A percentile compares a stretch with the other conserved stretches of the same genome.
Evolutionary conservation across 768 basidiomycete species (phyloP).

Genomic region (Pisolithus microcarpus): DNA sequence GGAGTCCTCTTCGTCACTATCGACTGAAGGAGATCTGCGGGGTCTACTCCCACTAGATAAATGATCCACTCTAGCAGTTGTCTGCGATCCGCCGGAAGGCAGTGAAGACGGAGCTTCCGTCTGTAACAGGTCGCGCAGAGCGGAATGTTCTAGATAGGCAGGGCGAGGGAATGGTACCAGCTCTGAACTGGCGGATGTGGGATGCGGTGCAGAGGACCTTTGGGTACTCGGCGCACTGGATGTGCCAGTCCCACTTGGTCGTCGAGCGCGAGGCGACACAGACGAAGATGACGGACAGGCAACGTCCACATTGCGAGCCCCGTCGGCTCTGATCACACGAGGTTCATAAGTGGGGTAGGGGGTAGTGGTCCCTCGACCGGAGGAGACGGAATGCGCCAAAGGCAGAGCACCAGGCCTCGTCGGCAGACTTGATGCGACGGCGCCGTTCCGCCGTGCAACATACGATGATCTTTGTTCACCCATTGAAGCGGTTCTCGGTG

Average conservation of each 20-base stretch:
- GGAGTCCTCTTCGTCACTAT: slow-evolving; percentile 65
- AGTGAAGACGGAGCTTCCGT: slow-evolving; percentile 37
- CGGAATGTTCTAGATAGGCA: slow-evolving; percentile 69
- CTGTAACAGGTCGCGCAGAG: slow-evolving; percentile 62
- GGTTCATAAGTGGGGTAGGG: slow-evolving; percentile 46
- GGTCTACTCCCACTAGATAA: slow-evolving; percentile 10
- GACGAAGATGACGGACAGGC: slow-evolving; percentile 38
- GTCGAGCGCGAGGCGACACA: slow-evolving; percentile 42
- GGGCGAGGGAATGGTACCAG: slow-evolving; percentile 52
- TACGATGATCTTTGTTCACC: slow-evolving; percentile 35
- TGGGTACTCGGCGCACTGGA: slow-evolving; percentile 16
- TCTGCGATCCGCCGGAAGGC: slow-evolving; percentile 34
- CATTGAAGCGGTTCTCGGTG: slow-evolving; percentile 20
- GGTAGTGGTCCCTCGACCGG: slow-evolving; percentile 25
- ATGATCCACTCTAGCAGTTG: slow-evolving; percentile 16
- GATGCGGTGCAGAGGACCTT: slow-evolving; percentile 23
- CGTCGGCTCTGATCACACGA: slow-evolving; percentile 57
- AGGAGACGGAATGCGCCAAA: slow-evolving; percentile 28
- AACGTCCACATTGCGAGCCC: slow-evolving; percentile 35
- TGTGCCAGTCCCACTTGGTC: slow-evolving; percentile 33
- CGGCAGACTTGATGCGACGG: slow-evolving; percentile 30
- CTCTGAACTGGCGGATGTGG: slow-evolving; percentile 24
- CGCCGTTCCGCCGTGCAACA: slow-evolving; percentile 30
- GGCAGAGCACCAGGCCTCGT: slow-evolving; percentile 39
- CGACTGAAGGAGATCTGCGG: slow-evolving; percentile 38